Conservation (phyloP, 257 asterid genomes). For the Vinca minor region DNA sequence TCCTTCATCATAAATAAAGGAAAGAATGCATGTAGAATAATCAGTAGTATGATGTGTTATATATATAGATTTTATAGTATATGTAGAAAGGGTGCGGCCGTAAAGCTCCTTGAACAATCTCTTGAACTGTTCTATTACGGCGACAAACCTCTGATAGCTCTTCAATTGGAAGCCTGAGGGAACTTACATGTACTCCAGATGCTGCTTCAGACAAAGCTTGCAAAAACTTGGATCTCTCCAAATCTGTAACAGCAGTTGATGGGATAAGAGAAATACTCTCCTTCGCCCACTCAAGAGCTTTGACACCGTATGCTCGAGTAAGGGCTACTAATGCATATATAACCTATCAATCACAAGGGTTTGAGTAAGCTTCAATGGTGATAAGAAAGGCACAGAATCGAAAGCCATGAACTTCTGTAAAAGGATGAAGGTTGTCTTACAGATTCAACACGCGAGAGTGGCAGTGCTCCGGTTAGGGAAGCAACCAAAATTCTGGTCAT, state of each 20-base stretch:
- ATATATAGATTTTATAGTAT: too few species aligned
- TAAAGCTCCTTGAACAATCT: slow-evolving; percentile 90
- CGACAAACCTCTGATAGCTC: slow-evolving; percentile 90
- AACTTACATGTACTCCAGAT: slow-evolving; percentile 47
- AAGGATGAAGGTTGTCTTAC: slow-evolving; percentile 27
- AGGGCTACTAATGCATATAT: slow-evolving; percentile 69
- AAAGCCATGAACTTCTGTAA: not conserved
- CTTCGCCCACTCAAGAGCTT: slow-evolving; percentile 81
- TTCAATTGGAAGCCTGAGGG: slow-evolving; percentile 65
- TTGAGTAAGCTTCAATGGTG: not conserved
- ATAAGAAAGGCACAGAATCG: not conserved
- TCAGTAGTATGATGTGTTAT: too few species aligned
- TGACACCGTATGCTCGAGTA: slow-evolving; percentile 60
- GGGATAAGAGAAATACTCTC: slow-evolving; percentile 70
- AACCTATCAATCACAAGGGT: slow-evolving; percentile 38
- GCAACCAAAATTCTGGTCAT: slow-evolving; percentile 77
- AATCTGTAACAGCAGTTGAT: slow-evolving; percentile 67
- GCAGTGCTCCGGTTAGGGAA: slow-evolving; percentile 91
- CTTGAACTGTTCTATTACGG: slow-evolving; percentile 94
- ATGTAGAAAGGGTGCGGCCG: too few species aligned
- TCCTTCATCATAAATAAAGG: too few species aligned
- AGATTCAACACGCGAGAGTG: slow-evolving; percentile 84
- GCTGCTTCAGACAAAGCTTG: slow-evolving; percentile 73
- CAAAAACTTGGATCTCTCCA: slow-evolving; percentile 64
- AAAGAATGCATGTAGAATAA: too few species aligned